Conservation (phyloP, 805 yeast genomes). For the Zygotorulaspora florentina region DNA sequence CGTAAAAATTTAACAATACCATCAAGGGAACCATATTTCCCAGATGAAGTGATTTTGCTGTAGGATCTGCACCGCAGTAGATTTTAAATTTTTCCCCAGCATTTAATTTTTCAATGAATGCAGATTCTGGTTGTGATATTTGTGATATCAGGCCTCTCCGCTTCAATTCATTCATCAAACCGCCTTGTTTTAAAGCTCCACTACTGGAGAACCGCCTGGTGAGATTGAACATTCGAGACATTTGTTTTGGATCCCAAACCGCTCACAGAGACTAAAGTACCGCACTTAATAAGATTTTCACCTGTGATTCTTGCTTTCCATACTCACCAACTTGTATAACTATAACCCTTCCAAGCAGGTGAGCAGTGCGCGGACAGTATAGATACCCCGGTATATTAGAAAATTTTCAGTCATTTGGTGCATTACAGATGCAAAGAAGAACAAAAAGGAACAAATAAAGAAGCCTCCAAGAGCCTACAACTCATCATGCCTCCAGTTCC, state of each 20-base stretch:
- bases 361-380: not conserved
- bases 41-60: slow-evolving; percentile 82
- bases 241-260: not conserved
- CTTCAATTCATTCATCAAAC: slow-evolving; percentile 17
- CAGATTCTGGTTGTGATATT: slow-evolving; percentile 28
- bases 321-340: no score
- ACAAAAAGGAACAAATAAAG: no score
- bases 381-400: not conserved
- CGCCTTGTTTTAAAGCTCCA: slow-evolving; percentile 1
- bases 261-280: no score
- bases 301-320: not conserved
- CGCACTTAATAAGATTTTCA: no score
- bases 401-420: not conserved
- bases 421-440: no score
- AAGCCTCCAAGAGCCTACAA: not conserved
- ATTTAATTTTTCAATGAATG: slow-evolving; percentile 12
- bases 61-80: slow-evolving; percentile 96
- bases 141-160: slow-evolving; percentile 31
- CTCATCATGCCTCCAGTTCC: slow-evolving; percentile 59
- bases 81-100: slow-evolving; percentile 44
- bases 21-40: slow-evolving; percentile 88
- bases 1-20: slow-evolving; percentile 74
- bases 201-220: slow-evolving; percentile 10
- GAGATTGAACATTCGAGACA: slow-evolving; percentile 2
- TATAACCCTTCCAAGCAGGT: not conserved